Evolutionary conservation across 2,329 filamentous ascomycete genomes (phyloP).

Genomic region (Epichloe bromicola): DNA sequence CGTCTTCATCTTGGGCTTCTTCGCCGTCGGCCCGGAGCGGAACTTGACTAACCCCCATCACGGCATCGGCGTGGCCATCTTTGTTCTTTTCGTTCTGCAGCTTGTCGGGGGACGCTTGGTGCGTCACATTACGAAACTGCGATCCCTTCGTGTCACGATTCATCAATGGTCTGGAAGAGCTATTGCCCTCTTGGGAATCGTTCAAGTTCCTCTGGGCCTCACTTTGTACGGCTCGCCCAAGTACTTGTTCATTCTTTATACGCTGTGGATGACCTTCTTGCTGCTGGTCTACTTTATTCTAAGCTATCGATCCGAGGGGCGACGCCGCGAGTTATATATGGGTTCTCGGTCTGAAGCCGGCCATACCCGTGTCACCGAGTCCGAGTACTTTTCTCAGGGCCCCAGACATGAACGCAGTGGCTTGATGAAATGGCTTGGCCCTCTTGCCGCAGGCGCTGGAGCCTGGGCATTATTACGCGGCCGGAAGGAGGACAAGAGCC

Average conservation of each 20-base stretch:
- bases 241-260: conserved; percentile 72
- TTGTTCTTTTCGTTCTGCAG: conserved; percentile 59
- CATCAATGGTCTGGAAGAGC: conserved; percentile 80
- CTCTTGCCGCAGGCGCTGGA: conserved; percentile 39
- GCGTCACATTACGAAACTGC: conserved; percentile 33
- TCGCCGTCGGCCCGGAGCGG: conserved; percentile 61
- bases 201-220: conserved; percentile 78
- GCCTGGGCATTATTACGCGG: conserved; percentile 32
- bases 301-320: conserved; percentile 51
- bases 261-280: conserved; percentile 62
- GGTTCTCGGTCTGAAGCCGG: conserved; percentile 41
- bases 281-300: conserved; percentile 68
- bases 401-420: conserved; percentile 19
- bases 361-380: conserved; percentile 26
- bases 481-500: conserved; percentile 29
- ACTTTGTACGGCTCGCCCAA: conserved; percentile 86
- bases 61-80: conserved; percentile 69
- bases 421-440: conserved; percentile 34
- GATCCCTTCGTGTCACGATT: conserved; percentile 45
- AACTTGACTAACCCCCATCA: conserved; percentile 69
- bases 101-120: conserved; percentile 59
- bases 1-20: conserved; percentile 62
- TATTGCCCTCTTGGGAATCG: conserved; percentile 68
- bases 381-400: conserved; percentile 25
- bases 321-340: conserved; percentile 39